Conservation (phyloP, 495 filamentous ascomycete genomes). For the Tuber melanosporum region DNA sequence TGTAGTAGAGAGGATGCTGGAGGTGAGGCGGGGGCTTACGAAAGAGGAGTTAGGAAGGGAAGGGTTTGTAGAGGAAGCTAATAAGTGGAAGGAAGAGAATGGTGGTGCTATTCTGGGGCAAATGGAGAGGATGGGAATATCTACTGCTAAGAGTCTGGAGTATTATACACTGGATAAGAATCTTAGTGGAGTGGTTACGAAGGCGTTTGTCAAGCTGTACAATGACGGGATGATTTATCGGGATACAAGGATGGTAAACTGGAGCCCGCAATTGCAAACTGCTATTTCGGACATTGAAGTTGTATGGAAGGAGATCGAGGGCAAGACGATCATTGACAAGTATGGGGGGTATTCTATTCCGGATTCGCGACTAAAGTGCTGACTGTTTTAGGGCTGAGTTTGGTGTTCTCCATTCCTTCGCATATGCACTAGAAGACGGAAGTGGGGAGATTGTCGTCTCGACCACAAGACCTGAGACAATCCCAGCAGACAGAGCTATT, state of each 20-base stretch:
- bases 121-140: conserved; percentile 55
- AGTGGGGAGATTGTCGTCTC: conserved; percentile 63
- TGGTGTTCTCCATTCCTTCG: conserved; percentile 58
- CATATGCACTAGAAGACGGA: conserved; percentile 67
- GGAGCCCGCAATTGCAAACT: conserved; percentile 68
- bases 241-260: conserved; percentile 70
- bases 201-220: conserved; percentile 66
- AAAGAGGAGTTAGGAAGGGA: conserved; percentile 61
- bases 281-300: conserved; percentile 72
- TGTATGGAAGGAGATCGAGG: conserved; percentile 63
- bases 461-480: conserved; percentile 74
- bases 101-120: conserved; percentile 57
- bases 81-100: conserved; percentile 67
- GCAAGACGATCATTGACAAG: conserved; percentile 50
- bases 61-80: conserved; percentile 55
- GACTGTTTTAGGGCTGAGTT: conserved; percentile 45
- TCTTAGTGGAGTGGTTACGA: conserved; percentile 60
- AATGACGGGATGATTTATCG: conserved; percentile 72
- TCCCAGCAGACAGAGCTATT: conserved; percentile 71
- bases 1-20: conserved; percentile 72
- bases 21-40: conserved; percentile 58
- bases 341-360: conserved; percentile 56
- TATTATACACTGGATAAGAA: conserved; percentile 70
- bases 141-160: conserved; percentile 59
- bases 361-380: conserved; percentile 58